These are phyloP conservation scores for Trametes hirsuta DNA, from an alignment of 1,284 basidiomycete species.

Conservation along the genomic window DNA sequence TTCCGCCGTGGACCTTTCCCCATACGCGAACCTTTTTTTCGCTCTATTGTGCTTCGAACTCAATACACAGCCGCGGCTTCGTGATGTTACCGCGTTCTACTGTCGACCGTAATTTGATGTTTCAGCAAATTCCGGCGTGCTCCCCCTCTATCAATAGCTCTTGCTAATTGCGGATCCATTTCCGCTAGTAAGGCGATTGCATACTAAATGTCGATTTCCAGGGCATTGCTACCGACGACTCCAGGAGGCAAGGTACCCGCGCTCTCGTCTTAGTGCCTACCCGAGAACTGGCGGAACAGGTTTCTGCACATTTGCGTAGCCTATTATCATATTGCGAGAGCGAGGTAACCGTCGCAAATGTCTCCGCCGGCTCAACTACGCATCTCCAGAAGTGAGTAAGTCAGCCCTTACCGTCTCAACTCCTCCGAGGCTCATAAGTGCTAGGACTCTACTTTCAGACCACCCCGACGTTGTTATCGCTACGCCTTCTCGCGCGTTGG, in stretches of 20 bases:
- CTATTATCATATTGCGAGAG: slow-evolving; percentile 80
- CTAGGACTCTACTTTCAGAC: slow-evolving; percentile 81
- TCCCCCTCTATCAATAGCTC: neutral
- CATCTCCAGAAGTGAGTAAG: slow-evolving; percentile 77
- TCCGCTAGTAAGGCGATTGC: neutral
- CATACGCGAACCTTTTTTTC: too few species aligned
- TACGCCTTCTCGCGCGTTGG: slow-evolving; percentile 86
- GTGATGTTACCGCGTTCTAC: too few species aligned
- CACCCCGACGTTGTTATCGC: slow-evolving; percentile 92
- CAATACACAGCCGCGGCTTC: too few species aligned
- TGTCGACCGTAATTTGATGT: too few species aligned
- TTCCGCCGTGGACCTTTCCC: too few species aligned
- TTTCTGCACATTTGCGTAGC: slow-evolving; percentile 69
- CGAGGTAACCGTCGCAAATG: slow-evolving; percentile 76
- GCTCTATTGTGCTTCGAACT: too few species aligned
- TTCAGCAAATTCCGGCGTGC: neutral
- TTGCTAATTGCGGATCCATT: neutral
- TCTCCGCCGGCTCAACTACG: slow-evolving; percentile 74
- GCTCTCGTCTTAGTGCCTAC: slow-evolving; percentile 94
- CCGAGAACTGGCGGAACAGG: slow-evolving; percentile 92
- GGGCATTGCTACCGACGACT: slow-evolving; percentile 35
- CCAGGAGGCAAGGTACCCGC: slow-evolving; percentile 64
- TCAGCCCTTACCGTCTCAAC: neutral
- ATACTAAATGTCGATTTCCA: slow-evolving; percentile 7
- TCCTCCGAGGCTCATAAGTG: neutral